Conservation (phyloP, 2,329 filamentous ascomycete species). For the Pseudomassariella vexata region DNA sequence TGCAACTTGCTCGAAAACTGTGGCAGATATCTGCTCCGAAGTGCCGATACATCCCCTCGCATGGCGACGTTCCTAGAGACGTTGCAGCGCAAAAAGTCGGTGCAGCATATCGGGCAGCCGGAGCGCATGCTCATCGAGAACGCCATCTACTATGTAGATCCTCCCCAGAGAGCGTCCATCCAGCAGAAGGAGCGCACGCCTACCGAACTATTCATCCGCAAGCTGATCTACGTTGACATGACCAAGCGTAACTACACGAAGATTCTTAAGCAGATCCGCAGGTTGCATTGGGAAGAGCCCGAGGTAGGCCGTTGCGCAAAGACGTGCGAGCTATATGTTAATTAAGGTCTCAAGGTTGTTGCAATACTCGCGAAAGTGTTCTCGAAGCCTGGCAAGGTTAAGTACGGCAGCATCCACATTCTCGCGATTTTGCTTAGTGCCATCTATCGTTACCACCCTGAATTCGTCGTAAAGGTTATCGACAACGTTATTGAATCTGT, state of each 20-base stretch:
- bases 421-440: slow-evolving; percentile 85
- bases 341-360: slow-evolving; percentile 54
- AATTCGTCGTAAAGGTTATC: slow-evolving; percentile 85
- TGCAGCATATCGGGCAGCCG: slow-evolving; percentile 90
- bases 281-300: slow-evolving; percentile 93
- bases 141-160: slow-evolving; percentile 95
- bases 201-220: slow-evolving; percentile 86
- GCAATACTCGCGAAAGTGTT: slow-evolving; percentile 82
- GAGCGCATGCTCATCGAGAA: slow-evolving; percentile 99
- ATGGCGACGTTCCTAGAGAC: slow-evolving; percentile 95
- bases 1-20: slow-evolving; percentile 95
- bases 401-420: slow-evolving; percentile 93
- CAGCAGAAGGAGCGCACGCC: slow-evolving; percentile 95
- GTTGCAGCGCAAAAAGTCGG: slow-evolving; percentile 89
- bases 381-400: slow-evolving; percentile 93
- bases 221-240: slow-evolving; percentile 88
- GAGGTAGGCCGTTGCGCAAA: slow-evolving; percentile 62
- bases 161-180: slow-evolving; percentile 86
- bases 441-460: slow-evolving; percentile 84
- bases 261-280: slow-evolving; percentile 87
- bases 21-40: slow-evolving; percentile 86
- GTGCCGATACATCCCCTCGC: slow-evolving; percentile 83
- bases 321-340: too few species aligned
- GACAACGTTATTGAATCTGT: slow-evolving; percentile 89
- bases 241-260: slow-evolving; percentile 92